Conservation (phyloP, 2,329 filamentous ascomycete species). For the Ophiocordyceps camponoti-rufipedis region DNA sequence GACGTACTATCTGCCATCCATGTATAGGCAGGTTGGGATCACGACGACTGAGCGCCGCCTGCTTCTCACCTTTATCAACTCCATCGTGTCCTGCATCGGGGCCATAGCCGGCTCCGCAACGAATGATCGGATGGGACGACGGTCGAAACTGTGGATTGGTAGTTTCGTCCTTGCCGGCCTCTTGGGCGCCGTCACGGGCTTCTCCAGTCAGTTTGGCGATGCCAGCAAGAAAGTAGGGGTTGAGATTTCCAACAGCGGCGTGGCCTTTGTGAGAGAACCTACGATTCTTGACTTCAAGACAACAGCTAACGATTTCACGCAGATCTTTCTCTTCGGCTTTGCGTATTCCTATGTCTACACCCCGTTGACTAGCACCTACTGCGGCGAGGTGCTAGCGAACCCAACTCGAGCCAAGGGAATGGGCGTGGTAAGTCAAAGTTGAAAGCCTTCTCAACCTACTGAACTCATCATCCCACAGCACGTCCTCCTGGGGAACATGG, state of each 20-base stretch:
- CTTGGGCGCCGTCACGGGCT: constrained; percentile 28
- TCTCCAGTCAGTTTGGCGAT: constrained; percentile 20
- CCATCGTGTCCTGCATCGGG: constrained; percentile 19
- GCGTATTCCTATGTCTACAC: constrained; percentile 33
- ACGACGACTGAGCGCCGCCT: constrained; percentile 29
- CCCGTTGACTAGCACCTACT: constrained; percentile 20
- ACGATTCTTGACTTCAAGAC: not conserved
- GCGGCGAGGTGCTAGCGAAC: constrained; percentile 14
- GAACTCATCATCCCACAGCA: constrained; percentile 4
- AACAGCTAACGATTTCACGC: constrained; percentile 3
- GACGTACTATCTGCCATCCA: constrained; percentile 35
- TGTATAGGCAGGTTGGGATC: constrained; percentile 32
- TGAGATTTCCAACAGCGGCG: constrained; percentile 21
- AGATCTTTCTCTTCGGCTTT: constrained; percentile 32
- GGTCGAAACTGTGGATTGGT: constrained; percentile 29
- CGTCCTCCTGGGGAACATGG: constrained; percentile 12
- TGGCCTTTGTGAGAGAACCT: constrained; percentile 21
- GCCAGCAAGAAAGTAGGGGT: constrained; percentile 12
- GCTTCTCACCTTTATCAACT: constrained; percentile 21
- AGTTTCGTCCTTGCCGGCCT: constrained; percentile 26
- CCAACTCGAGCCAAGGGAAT: constrained; percentile 17
- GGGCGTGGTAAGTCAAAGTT: constrained; percentile 9
- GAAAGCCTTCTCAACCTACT: not conserved
- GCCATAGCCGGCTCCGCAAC: constrained; percentile 16
- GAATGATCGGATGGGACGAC: constrained; percentile 11